A percentile compares a stretch with the other conserved stretches of the same genome.
These are phyloP conservation scores for Coemansia sp. DNA, from an alignment of 192 early-diverging fungal species.

Conservation along the genomic window DNA sequence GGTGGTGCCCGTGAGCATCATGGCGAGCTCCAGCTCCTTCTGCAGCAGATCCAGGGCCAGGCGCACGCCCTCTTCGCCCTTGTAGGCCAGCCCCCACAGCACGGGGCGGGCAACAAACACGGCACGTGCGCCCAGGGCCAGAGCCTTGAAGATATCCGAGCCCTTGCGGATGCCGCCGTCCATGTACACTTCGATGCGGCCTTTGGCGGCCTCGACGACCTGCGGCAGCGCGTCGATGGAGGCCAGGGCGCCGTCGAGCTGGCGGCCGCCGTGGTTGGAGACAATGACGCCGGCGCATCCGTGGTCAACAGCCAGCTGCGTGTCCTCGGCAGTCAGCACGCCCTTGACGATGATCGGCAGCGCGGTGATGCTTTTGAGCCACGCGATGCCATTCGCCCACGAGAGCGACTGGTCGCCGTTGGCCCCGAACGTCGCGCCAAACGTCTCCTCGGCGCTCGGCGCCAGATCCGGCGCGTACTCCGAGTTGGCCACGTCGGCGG, in stretches of 20 bases:
- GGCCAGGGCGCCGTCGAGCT: slow-evolving; percentile 77
- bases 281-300: slow-evolving; percentile 84
- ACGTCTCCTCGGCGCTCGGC: slow-evolving; percentile 28
- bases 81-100: slow-evolving; percentile 80
- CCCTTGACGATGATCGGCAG: slow-evolving; percentile 94
- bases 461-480: slow-evolving; percentile 7
- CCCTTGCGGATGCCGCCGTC: slow-evolving; percentile 93
- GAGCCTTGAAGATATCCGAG: slow-evolving; percentile 91
- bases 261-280: slow-evolving; percentile 96
- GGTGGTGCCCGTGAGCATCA: slow-evolving; percentile 70
- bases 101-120: slow-evolving; percentile 58
- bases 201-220: slow-evolving; percentile 69
- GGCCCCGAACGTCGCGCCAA: slow-evolving; percentile 46
- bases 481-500: slow-evolving; percentile 13
- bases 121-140: slow-evolving; percentile 90
- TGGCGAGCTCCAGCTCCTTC: slow-evolving; percentile 81
- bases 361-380: slow-evolving; percentile 78
- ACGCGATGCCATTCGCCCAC: slow-evolving; percentile 81
- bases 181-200: slow-evolving; percentile 79
- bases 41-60: slow-evolving; percentile 69
- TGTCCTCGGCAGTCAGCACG: slow-evolving; percentile 85
- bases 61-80: slow-evolving; percentile 84
- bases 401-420: slow-evolving; percentile 68
- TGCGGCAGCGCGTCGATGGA: slow-evolving; percentile 88
- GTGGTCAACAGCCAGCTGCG: slow-evolving; percentile 70